These are phyloP conservation scores for Keqinozyma sinolaborantium DNA, from an alignment of 1,139 yeast genomes.

Conservation along the genomic window DNA sequence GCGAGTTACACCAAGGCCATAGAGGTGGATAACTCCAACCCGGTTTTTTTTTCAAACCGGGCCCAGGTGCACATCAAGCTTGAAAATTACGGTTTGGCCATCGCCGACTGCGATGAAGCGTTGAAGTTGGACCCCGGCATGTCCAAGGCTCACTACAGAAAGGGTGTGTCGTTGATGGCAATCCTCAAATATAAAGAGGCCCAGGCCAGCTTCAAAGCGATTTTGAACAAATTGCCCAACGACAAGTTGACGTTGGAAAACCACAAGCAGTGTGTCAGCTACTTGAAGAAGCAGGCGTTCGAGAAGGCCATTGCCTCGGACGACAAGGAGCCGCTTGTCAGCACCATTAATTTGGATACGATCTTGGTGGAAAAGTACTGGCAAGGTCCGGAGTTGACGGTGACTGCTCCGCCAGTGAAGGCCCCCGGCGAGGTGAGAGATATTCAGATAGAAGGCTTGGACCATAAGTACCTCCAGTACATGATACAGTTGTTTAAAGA, in stretches of 20 bases:
- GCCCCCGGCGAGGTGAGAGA: constrained; percentile 14
- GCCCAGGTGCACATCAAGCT: constrained; percentile 87
- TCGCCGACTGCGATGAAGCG: constrained; percentile 72
- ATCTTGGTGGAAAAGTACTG: constrained; percentile 56
- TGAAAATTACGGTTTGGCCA: constrained; percentile 84
- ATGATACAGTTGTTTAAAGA: constrained; percentile 68
- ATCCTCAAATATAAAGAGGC: constrained; percentile 76
- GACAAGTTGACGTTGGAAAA: constrained; percentile 69
- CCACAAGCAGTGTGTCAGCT: constrained; percentile 59
- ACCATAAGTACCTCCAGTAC: constrained; percentile 51
- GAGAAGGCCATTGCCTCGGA: constrained; percentile 84
- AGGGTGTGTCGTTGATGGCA: constrained; percentile 82
- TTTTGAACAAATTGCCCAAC: constrained; percentile 60
- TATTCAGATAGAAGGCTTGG: constrained; percentile 32
- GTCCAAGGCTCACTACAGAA: constrained; percentile 75
- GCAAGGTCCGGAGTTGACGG: constrained; percentile 59
- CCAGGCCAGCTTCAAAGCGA: constrained; percentile 60
- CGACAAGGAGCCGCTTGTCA: constrained; percentile 31
- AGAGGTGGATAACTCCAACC: constrained; percentile 58
- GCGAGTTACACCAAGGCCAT: constrained; percentile 77
- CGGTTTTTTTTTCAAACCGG: constrained; percentile 78
- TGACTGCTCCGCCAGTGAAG: constrained; percentile 21
- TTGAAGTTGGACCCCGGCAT: constrained; percentile 64
- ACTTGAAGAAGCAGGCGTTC: constrained; percentile 74
- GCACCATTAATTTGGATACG: constrained; percentile 46